These are phyloP conservation scores for Trichoderma pleuroti DNA, from an alignment of 2,329 filamentous ascomycete genomes.

Conservation along the genomic window DNA sequence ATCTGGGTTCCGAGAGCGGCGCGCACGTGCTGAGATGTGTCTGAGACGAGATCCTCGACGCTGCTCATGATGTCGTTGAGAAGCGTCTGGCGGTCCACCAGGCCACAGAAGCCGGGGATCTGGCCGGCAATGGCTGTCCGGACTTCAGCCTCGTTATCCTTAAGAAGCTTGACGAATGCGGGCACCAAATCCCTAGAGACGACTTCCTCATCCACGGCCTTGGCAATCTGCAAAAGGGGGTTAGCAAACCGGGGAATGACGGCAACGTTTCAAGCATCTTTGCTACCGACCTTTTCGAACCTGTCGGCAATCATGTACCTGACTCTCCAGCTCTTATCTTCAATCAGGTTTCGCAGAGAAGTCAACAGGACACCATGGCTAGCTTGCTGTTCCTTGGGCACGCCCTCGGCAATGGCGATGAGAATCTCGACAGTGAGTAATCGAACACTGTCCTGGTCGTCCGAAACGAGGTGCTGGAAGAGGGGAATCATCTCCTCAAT, in stretches of 20 bases:
- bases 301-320: constrained; percentile 98
- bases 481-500: constrained; percentile 99
- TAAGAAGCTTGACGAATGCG: constrained; percentile 94
- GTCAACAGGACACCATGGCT: constrained; percentile 92
- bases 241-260: neutral
- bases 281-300: constrained; percentile 76
- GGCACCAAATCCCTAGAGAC: constrained; percentile 91
- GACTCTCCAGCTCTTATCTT: constrained; percentile 99
- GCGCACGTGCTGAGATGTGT: constrained; percentile 94
- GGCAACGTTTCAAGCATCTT: neutral
- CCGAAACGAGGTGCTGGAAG: constrained; percentile 92
- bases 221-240: constrained; percentile 69
- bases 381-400: constrained; percentile 96
- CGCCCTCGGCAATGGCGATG: constrained; percentile 92
- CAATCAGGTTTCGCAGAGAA: constrained; percentile 87
- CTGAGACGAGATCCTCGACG: constrained; percentile 92
- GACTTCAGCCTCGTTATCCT: constrained; percentile 97
- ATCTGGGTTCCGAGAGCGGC: constrained; percentile 95
- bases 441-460: constrained; percentile 97
- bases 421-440: constrained; percentile 94
- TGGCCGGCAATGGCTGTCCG: constrained; percentile 95
- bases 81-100: constrained; percentile 82
- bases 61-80: constrained; percentile 96
- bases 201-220: constrained; percentile 96
- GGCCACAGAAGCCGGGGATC: constrained; percentile 91